phyloP scores from a whole-genome alignment of 2,329 filamentous ascomycete species.

The Plectosphaerella sp. region DNA sequence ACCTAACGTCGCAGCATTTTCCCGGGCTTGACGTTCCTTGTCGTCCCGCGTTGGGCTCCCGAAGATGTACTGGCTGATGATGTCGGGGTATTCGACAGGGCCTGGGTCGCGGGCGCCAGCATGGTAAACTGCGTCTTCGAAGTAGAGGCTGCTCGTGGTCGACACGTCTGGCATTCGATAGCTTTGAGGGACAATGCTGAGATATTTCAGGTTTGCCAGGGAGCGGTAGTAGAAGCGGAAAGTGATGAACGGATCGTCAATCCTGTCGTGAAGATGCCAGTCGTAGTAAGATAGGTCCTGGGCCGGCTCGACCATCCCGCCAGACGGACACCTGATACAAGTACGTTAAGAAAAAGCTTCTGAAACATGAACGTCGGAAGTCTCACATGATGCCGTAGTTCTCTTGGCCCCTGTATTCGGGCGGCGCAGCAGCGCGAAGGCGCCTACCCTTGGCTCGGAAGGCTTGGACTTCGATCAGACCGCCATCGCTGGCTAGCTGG shows the following conservation, averaged over 20 bases:
- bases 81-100: no score
- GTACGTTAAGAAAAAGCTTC: not conserved
- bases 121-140: no score
- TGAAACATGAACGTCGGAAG: not conserved
- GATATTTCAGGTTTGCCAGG: slow-evolving; percentile 39
- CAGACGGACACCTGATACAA: slow-evolving; percentile 41
- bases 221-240: slow-evolving; percentile 56
- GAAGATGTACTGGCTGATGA: not conserved
- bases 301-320: slow-evolving; percentile 47
- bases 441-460: slow-evolving; percentile 47
- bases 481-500: slow-evolving; percentile 45
- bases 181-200: slow-evolving; percentile 40
- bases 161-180: not conserved
- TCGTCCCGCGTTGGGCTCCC: not conserved
- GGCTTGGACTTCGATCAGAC: slow-evolving; percentile 48
- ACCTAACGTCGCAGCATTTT: no score
- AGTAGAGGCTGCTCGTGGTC: no score
- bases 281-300: slow-evolving; percentile 47
- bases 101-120: no score
- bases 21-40: slow-evolving; percentile 8
- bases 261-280: slow-evolving; percentile 46
- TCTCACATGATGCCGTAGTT: slow-evolving; percentile 50
- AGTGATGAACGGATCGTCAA: slow-evolving; percentile 45
- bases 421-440: slow-evolving; percentile 34
- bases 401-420: slow-evolving; percentile 41